A percentile compares a stretch with the other conserved stretches of the same genome.
These are phyloP conservation scores for Pythium apleroticum DNA, from an alignment of 352 stramenopile genomes.

Conservation along the genomic window DNA sequence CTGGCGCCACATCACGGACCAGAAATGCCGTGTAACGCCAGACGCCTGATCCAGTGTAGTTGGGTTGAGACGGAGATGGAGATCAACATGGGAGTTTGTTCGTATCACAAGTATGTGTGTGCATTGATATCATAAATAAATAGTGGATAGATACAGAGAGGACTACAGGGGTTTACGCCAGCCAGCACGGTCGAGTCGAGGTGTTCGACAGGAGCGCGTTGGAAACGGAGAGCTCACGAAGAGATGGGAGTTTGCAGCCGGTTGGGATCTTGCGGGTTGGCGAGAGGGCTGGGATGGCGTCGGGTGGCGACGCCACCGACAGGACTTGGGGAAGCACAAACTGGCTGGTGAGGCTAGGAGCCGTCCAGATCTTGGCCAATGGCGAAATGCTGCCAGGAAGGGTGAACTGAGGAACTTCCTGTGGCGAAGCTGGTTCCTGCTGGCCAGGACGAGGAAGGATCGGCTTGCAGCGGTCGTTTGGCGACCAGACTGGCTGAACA, in stretches of 20 bases:
- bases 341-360: slow-evolving; percentile 13
- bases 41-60: not conserved
- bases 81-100: not conserved
- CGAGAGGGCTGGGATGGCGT: slow-evolving; percentile 25
- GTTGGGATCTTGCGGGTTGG: slow-evolving; percentile 26
- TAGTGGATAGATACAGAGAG: slow-evolving; percentile 13
- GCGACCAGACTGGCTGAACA: slow-evolving; percentile 26
- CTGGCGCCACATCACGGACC: not conserved
- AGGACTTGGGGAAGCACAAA: slow-evolving; percentile 18
- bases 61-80: not conserved
- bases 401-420: slow-evolving; percentile 9
- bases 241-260: slow-evolving; percentile 33
- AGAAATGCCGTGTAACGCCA: not conserved
- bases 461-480: slow-evolving; percentile 60
- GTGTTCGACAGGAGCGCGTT: slow-evolving; percentile 23
- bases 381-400: slow-evolving; percentile 27
- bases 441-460: slow-evolving; percentile 54
- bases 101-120: slow-evolving; percentile 1
- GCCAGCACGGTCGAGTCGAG: slow-evolving; percentile 31
- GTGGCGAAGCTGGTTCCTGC: slow-evolving; percentile 6
- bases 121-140: slow-evolving; percentile 25
- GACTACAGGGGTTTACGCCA: slow-evolving; percentile 18
- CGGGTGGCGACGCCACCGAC: not conserved
- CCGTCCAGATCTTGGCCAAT: slow-evolving; percentile 26
- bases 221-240: slow-evolving; percentile 30